These are phyloP conservation scores for Trifolium pratense DNA, from an alignment of 306 rosid genomes.

Conservation along the genomic window DNA sequence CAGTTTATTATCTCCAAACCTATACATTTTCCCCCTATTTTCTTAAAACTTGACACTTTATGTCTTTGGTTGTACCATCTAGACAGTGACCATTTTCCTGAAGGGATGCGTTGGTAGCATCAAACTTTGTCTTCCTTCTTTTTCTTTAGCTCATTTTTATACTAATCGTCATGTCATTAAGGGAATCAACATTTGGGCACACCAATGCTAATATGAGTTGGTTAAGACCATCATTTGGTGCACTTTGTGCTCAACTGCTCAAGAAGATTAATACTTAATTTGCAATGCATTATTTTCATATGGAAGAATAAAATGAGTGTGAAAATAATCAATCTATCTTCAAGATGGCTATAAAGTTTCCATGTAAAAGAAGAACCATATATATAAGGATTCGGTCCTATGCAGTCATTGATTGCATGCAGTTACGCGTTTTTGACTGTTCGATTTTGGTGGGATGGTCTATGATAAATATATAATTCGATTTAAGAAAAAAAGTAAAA, in stretches of 20 bases:
- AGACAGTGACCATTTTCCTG: slow-evolving; percentile 35
- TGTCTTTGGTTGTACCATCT: slow-evolving; percentile 51
- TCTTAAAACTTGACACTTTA: slow-evolving; percentile 35
- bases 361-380: too few species aligned
- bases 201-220: slow-evolving; percentile 21
- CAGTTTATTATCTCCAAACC: slow-evolving; percentile 24
- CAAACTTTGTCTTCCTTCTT: slow-evolving; percentile 42
- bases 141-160: slow-evolving; percentile 33
- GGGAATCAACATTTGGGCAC: background rate
- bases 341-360: background rate
- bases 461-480: too few species aligned
- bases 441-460: too few species aligned
- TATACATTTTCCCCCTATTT: slow-evolving; percentile 22
- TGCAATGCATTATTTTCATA: background rate
- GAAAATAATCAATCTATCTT: slow-evolving; percentile 20
- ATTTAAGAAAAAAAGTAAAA: too few species aligned
- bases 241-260: slow-evolving; percentile 22
- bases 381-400: too few species aligned
- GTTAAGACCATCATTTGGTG: background rate
- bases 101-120: slow-evolving; percentile 45
- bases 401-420: too few species aligned
- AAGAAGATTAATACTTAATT: background rate
- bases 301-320: slow-evolving; percentile 14
- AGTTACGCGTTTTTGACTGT: too few species aligned
- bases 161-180: slow-evolving; percentile 36